Percentiles rank a stretch among this genome's conserved stretches.
phyloP scores from a whole-genome alignment of 495 filamentous ascomycete genomes.

The Penicillium coprophilum region DNA sequence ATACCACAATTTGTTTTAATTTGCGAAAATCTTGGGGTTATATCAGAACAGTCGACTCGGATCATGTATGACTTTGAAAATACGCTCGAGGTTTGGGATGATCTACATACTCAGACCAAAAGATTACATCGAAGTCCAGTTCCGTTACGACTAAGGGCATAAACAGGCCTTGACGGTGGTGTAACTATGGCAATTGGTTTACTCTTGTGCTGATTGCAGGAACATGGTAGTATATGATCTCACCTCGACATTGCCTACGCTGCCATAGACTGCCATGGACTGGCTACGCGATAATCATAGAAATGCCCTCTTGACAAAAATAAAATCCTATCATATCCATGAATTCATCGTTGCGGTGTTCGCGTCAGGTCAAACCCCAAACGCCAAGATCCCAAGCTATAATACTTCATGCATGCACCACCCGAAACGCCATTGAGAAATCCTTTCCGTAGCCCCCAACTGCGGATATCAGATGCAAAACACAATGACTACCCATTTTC shows the following conservation, averaged over 20 bases:
- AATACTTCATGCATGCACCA: slow-evolving; percentile 21
- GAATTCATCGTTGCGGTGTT: slow-evolving; percentile 5
- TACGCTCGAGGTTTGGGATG: not conserved
- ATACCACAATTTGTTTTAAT: no score
- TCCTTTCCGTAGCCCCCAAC: slow-evolving; percentile 3
- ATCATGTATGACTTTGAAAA: not conserved
- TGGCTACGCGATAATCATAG: no score
- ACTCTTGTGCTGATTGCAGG: no score
- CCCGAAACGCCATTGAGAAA: slow-evolving; percentile 32
- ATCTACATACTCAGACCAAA: not conserved
- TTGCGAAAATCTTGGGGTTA: no score
- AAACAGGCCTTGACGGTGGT: no score
- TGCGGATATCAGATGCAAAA: slow-evolving; percentile 11
- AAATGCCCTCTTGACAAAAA: not conserved
- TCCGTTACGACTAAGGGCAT: no score
- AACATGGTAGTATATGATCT: no score
- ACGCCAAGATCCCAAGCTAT: slow-evolving; percentile 20
- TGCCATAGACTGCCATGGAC: not conserved
- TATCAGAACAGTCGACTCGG: not conserved
- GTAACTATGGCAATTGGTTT: no score
- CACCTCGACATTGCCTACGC: not conserved
- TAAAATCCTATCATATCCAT: not conserved
- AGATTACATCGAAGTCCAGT: not conserved
- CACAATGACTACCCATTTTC: slow-evolving; percentile 3
- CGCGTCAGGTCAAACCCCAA: slow-evolving; percentile 5